Evolutionary conservation across 148 eudicot species (phyloP).

Genomic region (Cornus controversa): DNA sequence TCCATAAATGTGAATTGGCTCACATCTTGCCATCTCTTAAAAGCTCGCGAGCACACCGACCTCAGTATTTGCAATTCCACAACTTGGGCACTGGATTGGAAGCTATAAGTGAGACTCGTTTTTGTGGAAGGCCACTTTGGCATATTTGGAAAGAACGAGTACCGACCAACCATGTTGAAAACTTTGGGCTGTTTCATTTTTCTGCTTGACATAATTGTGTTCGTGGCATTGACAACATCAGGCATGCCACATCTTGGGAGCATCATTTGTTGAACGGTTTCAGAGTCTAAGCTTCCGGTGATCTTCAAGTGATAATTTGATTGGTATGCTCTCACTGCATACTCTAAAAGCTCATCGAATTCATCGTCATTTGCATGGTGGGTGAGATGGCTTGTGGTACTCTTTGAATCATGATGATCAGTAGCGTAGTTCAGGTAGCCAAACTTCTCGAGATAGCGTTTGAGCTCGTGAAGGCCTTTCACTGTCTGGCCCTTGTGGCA

Average conservation of each 20-base stretch:
- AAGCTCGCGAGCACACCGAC: background rate
- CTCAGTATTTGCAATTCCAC: background rate
- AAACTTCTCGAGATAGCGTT: background rate
- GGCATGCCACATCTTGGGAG: constrained; percentile 3
- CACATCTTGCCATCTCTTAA: background rate
- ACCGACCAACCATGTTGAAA: background rate
- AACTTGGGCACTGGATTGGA: background rate
- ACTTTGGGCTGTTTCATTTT: background rate
- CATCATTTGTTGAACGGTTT: background rate
- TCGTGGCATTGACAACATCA: background rate
- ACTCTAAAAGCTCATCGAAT: constrained; percentile 8
- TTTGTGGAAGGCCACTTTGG: constrained; percentile 4
- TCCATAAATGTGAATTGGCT: background rate
- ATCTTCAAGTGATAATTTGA: background rate
- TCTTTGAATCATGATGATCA: too few species aligned
- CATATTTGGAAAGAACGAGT: background rate
- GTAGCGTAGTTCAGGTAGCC: background rate
- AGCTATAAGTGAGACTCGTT: background rate
- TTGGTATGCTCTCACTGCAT: background rate
- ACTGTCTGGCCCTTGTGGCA: background rate
- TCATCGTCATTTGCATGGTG: background rate
- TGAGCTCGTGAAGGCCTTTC: background rate
- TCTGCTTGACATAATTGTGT: background rate
- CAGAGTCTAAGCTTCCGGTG: background rate
- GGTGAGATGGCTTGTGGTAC: too few species aligned